phyloP scores from a whole-genome alignment of 495 filamentous ascomycete species.

The Penicillium maclennaniae region DNA sequence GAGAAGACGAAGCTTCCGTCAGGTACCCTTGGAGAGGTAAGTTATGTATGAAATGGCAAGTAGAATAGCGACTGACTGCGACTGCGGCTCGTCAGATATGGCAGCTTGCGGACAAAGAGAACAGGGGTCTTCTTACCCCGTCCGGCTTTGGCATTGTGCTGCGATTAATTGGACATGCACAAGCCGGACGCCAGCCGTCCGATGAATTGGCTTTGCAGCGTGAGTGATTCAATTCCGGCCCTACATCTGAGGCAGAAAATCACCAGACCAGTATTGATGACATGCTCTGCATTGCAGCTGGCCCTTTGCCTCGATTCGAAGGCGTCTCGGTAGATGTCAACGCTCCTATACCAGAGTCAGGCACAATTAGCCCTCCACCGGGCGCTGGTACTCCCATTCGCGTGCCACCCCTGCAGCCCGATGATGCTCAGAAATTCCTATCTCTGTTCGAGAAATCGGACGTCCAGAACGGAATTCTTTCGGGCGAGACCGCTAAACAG shows the following conservation, averaged over 20 bases:
- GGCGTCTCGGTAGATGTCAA: constrained; percentile 51
- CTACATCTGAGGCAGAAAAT: background rate
- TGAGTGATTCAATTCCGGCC: constrained; percentile 31
- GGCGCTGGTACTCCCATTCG: constrained; percentile 69
- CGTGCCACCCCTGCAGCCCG: constrained; percentile 84
- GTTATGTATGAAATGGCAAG: constrained; percentile 16
- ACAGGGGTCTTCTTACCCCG: constrained; percentile 86
- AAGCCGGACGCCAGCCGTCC: constrained; percentile 75
- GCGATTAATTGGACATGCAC: constrained; percentile 91
- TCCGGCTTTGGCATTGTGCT: constrained; percentile 88
- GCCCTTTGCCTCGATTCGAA: constrained; percentile 89
- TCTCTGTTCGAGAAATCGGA: constrained; percentile 83
- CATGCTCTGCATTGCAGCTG: constrained; percentile 50
- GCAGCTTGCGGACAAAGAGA: constrained; percentile 97
- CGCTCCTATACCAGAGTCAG: constrained; percentile 40
- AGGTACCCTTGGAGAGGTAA: constrained; percentile 82
- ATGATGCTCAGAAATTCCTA: constrained; percentile 84
- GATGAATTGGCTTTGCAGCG: constrained; percentile 70
- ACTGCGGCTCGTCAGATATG: constrained; percentile 64
- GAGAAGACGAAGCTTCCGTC: constrained; percentile 88
- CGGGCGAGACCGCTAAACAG: constrained; percentile 83
- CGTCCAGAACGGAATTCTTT: constrained; percentile 73
- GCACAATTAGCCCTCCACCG: constrained; percentile 56
- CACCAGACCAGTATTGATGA: constrained; percentile 13
- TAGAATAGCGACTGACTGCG: constrained; percentile 2